Evolutionary conservation across 2,329 filamentous ascomycete species (phyloP), one percentile per base, ranked within the genome.

Genomic region (Trematosphaeria pertusa): DNA sequence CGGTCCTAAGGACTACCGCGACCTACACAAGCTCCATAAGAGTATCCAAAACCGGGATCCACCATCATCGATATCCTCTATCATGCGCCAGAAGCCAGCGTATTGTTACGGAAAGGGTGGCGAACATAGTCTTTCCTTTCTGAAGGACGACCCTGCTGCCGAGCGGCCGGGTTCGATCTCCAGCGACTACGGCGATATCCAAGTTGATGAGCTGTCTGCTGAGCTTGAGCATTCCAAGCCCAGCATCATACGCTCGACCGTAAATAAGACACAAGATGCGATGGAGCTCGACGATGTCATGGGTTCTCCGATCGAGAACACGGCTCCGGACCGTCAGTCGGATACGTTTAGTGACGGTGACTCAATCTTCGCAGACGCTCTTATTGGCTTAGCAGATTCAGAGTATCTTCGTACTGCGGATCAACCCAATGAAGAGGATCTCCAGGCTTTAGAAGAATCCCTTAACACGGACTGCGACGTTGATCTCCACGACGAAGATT

Each of bases 361-460:
- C 26, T 70, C 69, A 0, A 34, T 62, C 4, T 48, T 72, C 4
- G 57, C 49, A 12, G 66, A 68, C n/a, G 65, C 56, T 15, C 56
- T 72, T 52, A 39, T 70, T 8, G 68, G 66, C 5, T 46, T 69
- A 11, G 60, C 49, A 5, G 69, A 71, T 49, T 68, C 65, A 5
- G 56, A 67, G n/a, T 46, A 54, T 5, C 40, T 69, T 33, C 31
- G 36, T 19, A 7, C 7, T 19, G 5, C 26, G 26, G 20, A 37
- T 4, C 33, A 46, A 10, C 20, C 24, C 4, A 12, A 48, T 18
- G 19, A 45, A 0, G 39, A 49, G n/a, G 30, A 28, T 8, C 14
- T 36, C 15, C 34, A 37, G 11, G 18, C 22, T 5, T 18, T 43
- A 4, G 34, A 54, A 18, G 39, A 43, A 17, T 14, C 18, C 17